Conservation (phyloP, 768 basidiomycete species). For the Naganishia vaughanmartiniae region DNA sequence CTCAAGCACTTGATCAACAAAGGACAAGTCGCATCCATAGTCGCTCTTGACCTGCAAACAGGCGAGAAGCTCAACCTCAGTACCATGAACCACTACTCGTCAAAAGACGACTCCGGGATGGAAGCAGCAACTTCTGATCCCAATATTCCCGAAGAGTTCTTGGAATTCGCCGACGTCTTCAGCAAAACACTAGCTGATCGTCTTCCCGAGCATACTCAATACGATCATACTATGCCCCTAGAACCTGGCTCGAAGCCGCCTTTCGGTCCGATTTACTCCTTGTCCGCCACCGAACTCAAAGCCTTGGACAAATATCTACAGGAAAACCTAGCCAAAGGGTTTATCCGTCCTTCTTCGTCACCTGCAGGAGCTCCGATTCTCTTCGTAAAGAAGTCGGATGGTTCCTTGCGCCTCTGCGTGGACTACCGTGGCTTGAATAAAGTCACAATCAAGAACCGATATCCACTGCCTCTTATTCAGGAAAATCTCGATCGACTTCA, state of each 20-base stretch:
- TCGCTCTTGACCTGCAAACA: conserved; percentile 9
- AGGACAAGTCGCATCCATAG: conserved; percentile 1
- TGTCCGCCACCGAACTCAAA: conserved; percentile 50
- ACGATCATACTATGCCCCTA: conserved; percentile 30
- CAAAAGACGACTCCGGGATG: background rate
- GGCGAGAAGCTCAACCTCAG: conserved; percentile 6
- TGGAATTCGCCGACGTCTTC: conserved; percentile 29
- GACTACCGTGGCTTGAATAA: conserved; percentile 34
- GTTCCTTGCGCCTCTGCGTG: conserved; percentile 37
- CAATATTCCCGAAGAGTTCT: conserved; percentile 27
- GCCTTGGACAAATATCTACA: conserved; percentile 53
- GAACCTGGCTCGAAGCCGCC: conserved; percentile 36
- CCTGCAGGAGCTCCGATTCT: conserved; percentile 18
- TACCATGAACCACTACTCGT: background rate
- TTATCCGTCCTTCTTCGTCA: conserved; percentile 8
- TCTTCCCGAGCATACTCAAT: conserved; percentile 29
- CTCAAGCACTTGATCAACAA: conserved; percentile 12
- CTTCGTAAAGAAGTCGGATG: conserved; percentile 36
- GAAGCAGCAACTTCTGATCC: background rate
- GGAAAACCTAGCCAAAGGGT: conserved; percentile 46
- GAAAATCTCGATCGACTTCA: conserved; percentile 32
- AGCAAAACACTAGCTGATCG: conserved; percentile 22
- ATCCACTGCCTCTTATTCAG: conserved; percentile 38
- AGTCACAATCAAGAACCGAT: conserved; percentile 35
- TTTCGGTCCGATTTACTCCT: conserved; percentile 51